phyloP scores from a whole-genome alignment of 805 yeast species.

The Wickerhamomyces chambardii region DNA sequence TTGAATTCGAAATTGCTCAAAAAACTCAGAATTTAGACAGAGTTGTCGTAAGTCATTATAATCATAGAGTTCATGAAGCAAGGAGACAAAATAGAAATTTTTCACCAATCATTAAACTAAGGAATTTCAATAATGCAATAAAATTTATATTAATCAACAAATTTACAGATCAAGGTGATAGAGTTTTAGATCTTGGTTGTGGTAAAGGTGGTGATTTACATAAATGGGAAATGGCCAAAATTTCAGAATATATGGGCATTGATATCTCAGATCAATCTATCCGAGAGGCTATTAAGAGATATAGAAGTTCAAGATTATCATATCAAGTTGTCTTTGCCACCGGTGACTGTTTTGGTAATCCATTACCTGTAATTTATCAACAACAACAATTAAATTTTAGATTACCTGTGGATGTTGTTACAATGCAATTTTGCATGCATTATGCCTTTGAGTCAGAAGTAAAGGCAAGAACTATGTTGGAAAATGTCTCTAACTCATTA shows the following conservation, averaged over 20 bases:
- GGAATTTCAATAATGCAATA: slow-evolving; percentile 88
- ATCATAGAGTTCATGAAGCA: slow-evolving; percentile 68
- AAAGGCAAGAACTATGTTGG: slow-evolving; percentile 62
- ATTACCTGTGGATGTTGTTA: slow-evolving; percentile 82
- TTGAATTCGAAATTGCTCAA: slow-evolving; percentile 17
- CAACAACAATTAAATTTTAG: slow-evolving; percentile 31
- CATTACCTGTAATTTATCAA: slow-evolving; percentile 57
- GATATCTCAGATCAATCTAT: slow-evolving; percentile 90
- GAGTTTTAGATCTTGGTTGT: slow-evolving; percentile 83
- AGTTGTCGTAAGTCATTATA: slow-evolving; percentile 77
- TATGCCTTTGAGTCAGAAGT: slow-evolving; percentile 88
- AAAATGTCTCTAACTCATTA: slow-evolving; percentile 69
- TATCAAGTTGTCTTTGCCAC: slow-evolving; percentile 82
- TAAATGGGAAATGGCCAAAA: slow-evolving; percentile 72
- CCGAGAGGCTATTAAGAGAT: slow-evolving; percentile 75
- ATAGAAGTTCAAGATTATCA: slow-evolving; percentile 42
- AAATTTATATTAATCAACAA: slow-evolving; percentile 79
- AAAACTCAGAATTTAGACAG: slow-evolving; percentile 35
- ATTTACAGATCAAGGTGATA: slow-evolving; percentile 42
- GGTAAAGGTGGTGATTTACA: slow-evolving; percentile 98
- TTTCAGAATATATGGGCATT: slow-evolving; percentile 77
- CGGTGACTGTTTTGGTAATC: slow-evolving; percentile 80
- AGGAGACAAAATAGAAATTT: slow-evolving; percentile 52
- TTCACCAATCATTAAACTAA: slow-evolving; percentile 78
- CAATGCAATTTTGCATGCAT: slow-evolving; percentile 89